Base-by-base conservation (phyloP, 2,329 filamentous ascomycete genomes). In the Colletotrichum truncatum region DNA sequence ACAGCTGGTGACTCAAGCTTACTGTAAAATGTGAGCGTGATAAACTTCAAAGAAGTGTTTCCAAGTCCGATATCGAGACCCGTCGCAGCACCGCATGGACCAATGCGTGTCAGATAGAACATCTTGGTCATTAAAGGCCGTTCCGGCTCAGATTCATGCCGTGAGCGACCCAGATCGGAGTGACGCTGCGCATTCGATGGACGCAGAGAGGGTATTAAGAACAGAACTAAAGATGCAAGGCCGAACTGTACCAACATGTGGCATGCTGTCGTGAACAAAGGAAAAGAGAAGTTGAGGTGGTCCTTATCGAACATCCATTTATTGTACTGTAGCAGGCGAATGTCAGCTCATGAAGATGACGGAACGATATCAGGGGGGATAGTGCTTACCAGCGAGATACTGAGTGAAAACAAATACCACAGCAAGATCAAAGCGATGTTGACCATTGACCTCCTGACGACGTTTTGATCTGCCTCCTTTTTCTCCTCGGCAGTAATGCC, bases 231-330 rank as follows among this genome's bases (percentile, higher is more conserved):
- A 16, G 86, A 89, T 8, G 96, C 87, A 41, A 98, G 87, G 14
- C 84, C 79, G 78, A 98, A 98, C 76, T 99, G 96, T 52, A 99
- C 94, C 21, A 94, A 82, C 94, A 98, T 98, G 81, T 99, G 96
- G 76, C 96, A 84, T 69, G 93, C 93, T 4, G 96, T 99, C 10
- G 94, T 97, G 79, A 98, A 98, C 52, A 99, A 86, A 38, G 96
- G 96, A 73, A 96, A 98, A 54, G 93, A 90, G 76, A 99, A 99
- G 78, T 98, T 91, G 71, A 97, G 87, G 70, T 91, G 89, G 70
- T 91, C 87, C 67, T 91, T 87, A 73, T 93, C 92, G 80, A 99
- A 98, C 95, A 99, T 98, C 96, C 96, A 98, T 82, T 98, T 98
- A 86, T 99, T 99, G 84, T 98, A 99, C 91, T 96, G 69, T 52